Evolutionary conservation across 306 rosid species (phyloP).

Genomic region (Potentilla sterilis): DNA sequence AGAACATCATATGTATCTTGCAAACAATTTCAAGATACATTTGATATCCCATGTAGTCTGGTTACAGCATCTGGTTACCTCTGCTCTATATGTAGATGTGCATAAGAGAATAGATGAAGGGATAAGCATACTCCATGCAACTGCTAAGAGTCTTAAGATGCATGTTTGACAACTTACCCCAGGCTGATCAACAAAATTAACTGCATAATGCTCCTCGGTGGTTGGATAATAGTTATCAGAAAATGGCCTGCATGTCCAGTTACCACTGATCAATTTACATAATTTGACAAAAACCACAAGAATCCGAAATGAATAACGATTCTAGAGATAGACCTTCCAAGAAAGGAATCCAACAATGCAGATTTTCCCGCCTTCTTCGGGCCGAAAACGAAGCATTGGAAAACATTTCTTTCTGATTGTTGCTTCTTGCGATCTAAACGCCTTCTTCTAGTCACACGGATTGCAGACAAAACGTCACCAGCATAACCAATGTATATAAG

Average conservation of each 20-base stretch:
- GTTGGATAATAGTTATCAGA: conserved; percentile 64
- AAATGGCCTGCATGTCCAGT: conserved; percentile 52
- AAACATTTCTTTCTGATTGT: conserved; percentile 70
- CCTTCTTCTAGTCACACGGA: conserved; percentile 77
- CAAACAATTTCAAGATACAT: not conserved
- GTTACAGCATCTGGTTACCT: not conserved
- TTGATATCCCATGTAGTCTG: not conserved
- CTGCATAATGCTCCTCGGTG: conserved; percentile 73
- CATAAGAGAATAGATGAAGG: not conserved
- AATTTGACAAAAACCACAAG: not conserved
- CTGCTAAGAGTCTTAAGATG: not conserved
- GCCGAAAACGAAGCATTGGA: conserved; percentile 95
- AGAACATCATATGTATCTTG: not conserved
- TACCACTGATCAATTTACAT: conserved; percentile 22
- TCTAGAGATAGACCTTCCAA: conserved; percentile 60
- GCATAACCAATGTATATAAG: conserved; percentile 84
- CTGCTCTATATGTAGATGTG: not conserved
- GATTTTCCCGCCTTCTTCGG: conserved; percentile 93
- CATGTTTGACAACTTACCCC: conserved; percentile 39
- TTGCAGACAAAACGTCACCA: conserved; percentile 70
- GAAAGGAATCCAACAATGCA: conserved; percentile 72
- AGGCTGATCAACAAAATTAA: conserved; percentile 51
- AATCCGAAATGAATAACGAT: conserved; percentile 7
- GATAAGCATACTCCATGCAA: conserved; percentile 2
- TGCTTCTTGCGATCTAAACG: conserved; percentile 89